A percentile compares a stretch with the other conserved stretches of the same genome.
Conservation (phyloP, 108 stramenopile genomes). For the Discostella stelligeroides region DNA sequence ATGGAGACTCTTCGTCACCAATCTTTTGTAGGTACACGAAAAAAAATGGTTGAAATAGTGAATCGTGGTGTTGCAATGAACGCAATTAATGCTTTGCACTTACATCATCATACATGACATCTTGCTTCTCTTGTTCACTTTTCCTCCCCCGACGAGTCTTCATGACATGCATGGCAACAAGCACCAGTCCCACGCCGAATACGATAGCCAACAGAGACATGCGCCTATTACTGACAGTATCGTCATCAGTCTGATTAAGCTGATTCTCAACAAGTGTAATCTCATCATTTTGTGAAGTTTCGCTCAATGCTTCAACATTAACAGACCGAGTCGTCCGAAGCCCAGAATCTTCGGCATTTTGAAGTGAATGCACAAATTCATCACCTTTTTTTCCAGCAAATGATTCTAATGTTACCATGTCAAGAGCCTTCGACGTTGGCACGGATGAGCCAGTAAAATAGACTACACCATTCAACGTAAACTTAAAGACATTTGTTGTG, state of each 20-base stretch:
- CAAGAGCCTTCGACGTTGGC: background rate
- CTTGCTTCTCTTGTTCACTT: background rate
- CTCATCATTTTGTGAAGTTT: background rate
- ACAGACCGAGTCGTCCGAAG: background rate
- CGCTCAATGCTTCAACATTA: background rate
- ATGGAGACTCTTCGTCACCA: constrained; percentile 1
- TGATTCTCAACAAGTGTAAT: background rate
- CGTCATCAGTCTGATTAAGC: background rate
- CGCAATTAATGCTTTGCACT: background rate
- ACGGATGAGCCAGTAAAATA: background rate
- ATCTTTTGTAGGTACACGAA: background rate
- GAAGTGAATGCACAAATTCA: background rate
- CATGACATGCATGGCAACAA: constrained; percentile 2
- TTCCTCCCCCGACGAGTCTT: background rate
- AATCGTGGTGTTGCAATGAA: background rate
- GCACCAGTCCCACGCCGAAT: background rate
- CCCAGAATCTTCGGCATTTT: background rate
- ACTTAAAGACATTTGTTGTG: background rate
- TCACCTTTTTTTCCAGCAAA: background rate
- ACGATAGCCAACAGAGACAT: constrained; percentile 1
- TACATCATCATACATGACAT: constrained; percentile 10
- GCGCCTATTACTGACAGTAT: background rate
- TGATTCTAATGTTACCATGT: background rate
- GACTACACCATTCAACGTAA: background rate
- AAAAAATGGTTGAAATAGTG: background rate